Base-by-base conservation (phyloP, 148 eudicot species). In the Vaccinium vitisidaea region DNA sequence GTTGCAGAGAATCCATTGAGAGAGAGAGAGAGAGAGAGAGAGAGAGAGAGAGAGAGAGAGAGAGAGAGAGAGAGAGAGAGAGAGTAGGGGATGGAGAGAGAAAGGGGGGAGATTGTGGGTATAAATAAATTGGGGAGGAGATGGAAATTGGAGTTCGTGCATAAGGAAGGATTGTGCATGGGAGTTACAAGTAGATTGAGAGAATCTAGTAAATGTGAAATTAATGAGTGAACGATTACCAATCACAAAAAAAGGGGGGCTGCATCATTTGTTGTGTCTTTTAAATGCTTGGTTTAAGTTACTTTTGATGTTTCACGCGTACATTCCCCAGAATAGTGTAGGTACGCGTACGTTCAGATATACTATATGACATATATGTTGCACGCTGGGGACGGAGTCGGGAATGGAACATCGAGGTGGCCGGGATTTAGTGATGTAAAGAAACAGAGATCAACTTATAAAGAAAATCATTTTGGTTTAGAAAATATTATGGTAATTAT, bases 211-310 rank as follows among this genome's bases (percentile, higher is more conserved):
- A 50, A 53, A 77, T 83, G 74, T 39, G 61, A n/a, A 43, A 30
- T 86, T 90, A 86, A 92, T 86, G 89, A 83, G 27, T 80, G 65
- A 85, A 84, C 92, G 86, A 88, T 90, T 91, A 80, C 90, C 91
- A 86, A 86, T 82, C 81, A 75, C 61, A 23, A 76, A 83, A 61
- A 15, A 63, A 78, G 14, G 87, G 84, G 91, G 88, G 91, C 84
- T 88, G 87, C 82, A 86, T 84, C 88, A 74, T 82, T 85, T 67
- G 80, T 55, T 63, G 56, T 21, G 30, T 43, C 86, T 76, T 84
- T 87, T 69, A 69, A 87, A 84, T 84, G 86, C 83, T 67, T 69
- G 74, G 27, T 69, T 76, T 77, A 67, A 50, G 87, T 82, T 86
- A 86, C 82, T 30, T 25, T 82, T 56, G 55, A 25, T 80, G 19